Base-by-base conservation (phyloP, 1,284 basidiomycete species). In the Cutaneotrichosporon daszewskae region DNA sequence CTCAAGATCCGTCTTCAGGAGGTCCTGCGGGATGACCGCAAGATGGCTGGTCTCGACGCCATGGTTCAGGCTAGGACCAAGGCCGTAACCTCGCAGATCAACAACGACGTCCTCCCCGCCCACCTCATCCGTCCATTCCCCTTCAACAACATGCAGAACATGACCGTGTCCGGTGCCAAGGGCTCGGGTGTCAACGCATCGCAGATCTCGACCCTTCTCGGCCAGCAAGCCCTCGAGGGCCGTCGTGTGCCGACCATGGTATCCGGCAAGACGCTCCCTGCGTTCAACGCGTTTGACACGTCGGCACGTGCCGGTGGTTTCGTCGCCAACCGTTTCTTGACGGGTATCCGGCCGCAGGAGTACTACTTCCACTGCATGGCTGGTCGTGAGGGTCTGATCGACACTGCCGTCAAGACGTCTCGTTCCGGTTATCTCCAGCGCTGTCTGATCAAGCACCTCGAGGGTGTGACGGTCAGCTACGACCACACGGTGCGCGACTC, bases 341-440 rank as follows among this genome's bases (percentile, higher is more conserved):
- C 95, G 16, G 95, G 95, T 49, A 85, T 99, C 66, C 88, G 87
- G 53, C 95, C 95, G 0, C 95, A 99, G 68, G 95, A 99, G 71
- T 99, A 96, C 75, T 99, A 96, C 75, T 99, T 99, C 79, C 95
- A 98, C 74, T 41, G 95, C 71, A 99, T 99, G 95, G 92, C 95
- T 48, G 95, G 95, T 42, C 83, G 95, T 59, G 95, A 98, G 75
- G 95, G 95, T 69, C 79, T 99, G 25, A 99, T 98, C 63, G 95
- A 99, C 68, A 99, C 95, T 10, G 95, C 95, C 37, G 95, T 99
- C 72, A 99, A 99, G 75, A 99, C 95, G 5, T 89, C 87, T 54
- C 88, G 95, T 54, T 99, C 95, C 10, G 95, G 95, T 18, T 99
- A 99, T 70, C 79, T 99, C 34, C 95, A 99, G 68, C 82, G 95